A percentile compares a stretch with the other conserved stretches of the same genome.
Conservation (phyloP, 129 eudicot species). For the Helianthus annuus region DNA sequence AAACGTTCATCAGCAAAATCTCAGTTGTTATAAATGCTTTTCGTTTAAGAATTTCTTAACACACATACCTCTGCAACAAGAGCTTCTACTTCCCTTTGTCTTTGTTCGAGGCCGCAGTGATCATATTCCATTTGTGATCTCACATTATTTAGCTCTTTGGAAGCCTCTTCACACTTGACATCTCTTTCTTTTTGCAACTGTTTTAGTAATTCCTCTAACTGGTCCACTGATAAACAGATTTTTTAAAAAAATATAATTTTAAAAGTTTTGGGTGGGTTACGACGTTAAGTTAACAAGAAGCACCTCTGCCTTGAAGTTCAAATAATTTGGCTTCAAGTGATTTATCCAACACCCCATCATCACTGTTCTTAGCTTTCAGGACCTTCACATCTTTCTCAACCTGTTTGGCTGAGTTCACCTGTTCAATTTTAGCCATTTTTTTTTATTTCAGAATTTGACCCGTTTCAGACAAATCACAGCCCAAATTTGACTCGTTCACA, state of each 20-base stretch:
- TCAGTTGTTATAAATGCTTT: neutral
- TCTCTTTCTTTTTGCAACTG: slow-evolving; percentile 69
- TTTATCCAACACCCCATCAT: slow-evolving; percentile 61
- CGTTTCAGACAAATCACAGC: no score
- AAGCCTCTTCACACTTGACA: slow-evolving; percentile 48
- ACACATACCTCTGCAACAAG: slow-evolving; percentile 58
- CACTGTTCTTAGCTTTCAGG: slow-evolving; percentile 63
- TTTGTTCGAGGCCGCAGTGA: slow-evolving; percentile 44
- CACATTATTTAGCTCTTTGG: slow-evolving; percentile 59
- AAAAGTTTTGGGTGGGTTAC: neutral
- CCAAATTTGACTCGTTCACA: no score
- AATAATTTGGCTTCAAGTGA: slow-evolving; percentile 78
- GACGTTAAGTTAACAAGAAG: slow-evolving; percentile 6
- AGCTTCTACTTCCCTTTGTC: slow-evolving; percentile 56
- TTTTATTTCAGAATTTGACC: no score
- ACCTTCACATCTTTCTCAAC: slow-evolving; percentile 83
- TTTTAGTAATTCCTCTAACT: slow-evolving; percentile 57
- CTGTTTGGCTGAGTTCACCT: slow-evolving; percentile 72
- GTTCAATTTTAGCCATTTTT: slow-evolving; percentile 1
- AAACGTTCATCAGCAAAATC: neutral
- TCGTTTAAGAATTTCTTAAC: no score
- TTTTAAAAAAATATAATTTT: no score
- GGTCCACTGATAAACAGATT: slow-evolving; percentile 46
- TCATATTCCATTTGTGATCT: slow-evolving; percentile 64
- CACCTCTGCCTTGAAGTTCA: slow-evolving; percentile 89